Base-by-base conservation (phyloP, 768 basidiomycete genomes). In the Hygrocybe punicea region DNA sequence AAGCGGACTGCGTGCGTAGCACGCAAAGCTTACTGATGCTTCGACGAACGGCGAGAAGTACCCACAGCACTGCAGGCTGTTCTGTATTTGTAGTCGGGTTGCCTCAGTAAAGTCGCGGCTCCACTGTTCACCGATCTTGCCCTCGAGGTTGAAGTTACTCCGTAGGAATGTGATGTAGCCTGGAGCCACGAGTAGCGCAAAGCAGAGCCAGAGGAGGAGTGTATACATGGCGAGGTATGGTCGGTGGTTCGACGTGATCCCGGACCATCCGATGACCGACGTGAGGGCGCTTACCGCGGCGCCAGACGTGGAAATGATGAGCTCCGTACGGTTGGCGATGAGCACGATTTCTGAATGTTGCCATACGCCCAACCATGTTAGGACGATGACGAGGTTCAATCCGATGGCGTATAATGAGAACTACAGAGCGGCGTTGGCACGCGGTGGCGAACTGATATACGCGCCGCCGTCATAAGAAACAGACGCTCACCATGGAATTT, bases 201-300 rank as follows among this genome's bases (percentile, higher is more conserved):
- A 86, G 56, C 80, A 82, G 65, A 87, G 73, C 90, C 90, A 93
- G 44, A 87, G 80, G 39, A 87, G 69, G 69, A 89, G 88, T 61
- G 87, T 78, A 73, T 90, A 91, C 50, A 85, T 69, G 36, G 89
- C 88, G 60, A 91, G 81, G 79, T 91, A 91, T 36, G 82, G 73
- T 58, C 90, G 87, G 67, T 90, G 89, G 78, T 93, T 93, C 64
- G 90, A 82, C 29, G 91, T 73, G 67, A 91, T 83, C 29, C 90
- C 90, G 23, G 89, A 79, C 81, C 85, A 90, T 50, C 90, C 90
- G 65, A 91, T 72, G 55, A 89, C 62, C n/a, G 87, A 81, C 33
- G 87, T 88, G 62, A 88, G 66, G 34, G 87, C 66, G 53, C 81
- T 84, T 8, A 84, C 59, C 10, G 74, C 65, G 1, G 86, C 82